phyloP scores from a whole-genome alignment of 2,329 filamentous ascomycete species.

The Colletotrichum sp. region DNA sequence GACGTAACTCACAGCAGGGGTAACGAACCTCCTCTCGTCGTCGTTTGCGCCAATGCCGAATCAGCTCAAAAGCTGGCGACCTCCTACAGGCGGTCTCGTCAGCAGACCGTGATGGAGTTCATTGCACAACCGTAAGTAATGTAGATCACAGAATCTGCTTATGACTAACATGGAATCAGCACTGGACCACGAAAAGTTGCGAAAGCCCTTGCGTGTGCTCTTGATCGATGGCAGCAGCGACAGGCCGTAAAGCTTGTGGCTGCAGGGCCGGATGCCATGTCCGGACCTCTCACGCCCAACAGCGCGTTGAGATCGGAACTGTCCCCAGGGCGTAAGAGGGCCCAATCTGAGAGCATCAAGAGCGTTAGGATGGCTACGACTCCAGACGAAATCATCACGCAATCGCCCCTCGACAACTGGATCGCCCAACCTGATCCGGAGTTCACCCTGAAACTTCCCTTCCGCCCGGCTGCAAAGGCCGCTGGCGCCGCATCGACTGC shows the following conservation, averaged over 20 bases:
- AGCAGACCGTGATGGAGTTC: conserved; percentile 22
- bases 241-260: not conserved
- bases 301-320: not conserved
- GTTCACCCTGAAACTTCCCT: conserved; percentile 16
- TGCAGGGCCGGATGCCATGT: not conserved
- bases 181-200: conserved; percentile 25
- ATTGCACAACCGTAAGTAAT: conserved; percentile 26
- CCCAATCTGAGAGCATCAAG: conserved; percentile 14
- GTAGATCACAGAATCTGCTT: not conserved
- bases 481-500: not conserved
- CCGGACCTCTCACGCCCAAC: not conserved
- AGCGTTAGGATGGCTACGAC: not conserved
- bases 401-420: not conserved
- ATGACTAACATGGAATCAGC: not conserved
- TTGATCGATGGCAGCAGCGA: conserved; percentile 20
- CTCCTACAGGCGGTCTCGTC: not conserved
- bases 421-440: not conserved
- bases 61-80: conserved; percentile 20
- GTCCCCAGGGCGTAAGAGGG: not conserved
- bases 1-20: conserved; percentile 21
- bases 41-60: conserved; percentile 24
- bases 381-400: not conserved
- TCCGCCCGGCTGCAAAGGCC: not conserved
- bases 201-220: conserved; percentile 17
- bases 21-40: conserved; percentile 16